phyloP scores from a whole-genome alignment of 345 rosid species.

The Dipteronia sinensis region DNA sequence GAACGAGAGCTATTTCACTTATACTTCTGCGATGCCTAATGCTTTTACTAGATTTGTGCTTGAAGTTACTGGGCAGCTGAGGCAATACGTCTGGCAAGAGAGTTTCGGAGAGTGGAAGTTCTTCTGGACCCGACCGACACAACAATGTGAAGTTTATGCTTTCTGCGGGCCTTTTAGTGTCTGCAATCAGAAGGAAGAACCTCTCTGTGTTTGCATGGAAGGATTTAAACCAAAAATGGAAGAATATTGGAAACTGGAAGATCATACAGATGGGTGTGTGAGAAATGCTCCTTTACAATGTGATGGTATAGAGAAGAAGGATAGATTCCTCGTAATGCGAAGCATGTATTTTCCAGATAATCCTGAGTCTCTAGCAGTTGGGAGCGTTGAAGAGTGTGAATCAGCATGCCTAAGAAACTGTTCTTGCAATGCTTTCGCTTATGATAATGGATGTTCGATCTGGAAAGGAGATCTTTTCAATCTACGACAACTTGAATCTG shows the following conservation, averaged over 20 bases:
- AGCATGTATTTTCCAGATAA: slow-evolving; percentile 6
- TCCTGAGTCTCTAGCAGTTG: background rate
- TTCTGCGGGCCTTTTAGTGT: slow-evolving; percentile 21
- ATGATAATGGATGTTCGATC: slow-evolving; percentile 16
- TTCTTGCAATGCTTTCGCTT: slow-evolving; percentile 34
- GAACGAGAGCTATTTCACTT: slow-evolving; percentile 15
- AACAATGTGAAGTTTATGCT: slow-evolving; percentile 20
- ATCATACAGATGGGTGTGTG: slow-evolving; percentile 20
- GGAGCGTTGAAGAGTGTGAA: slow-evolving; percentile 17
- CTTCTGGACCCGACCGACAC: slow-evolving; percentile 18
- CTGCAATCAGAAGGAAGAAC: background rate
- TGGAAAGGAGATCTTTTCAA: slow-evolving; percentile 24
- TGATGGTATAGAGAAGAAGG: slow-evolving; percentile 6
- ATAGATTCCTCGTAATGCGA: slow-evolving; percentile 13
- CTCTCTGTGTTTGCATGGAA: slow-evolving; percentile 17
- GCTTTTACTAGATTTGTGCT: slow-evolving; percentile 11
- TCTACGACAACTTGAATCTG: background rate
- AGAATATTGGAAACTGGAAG: background rate
- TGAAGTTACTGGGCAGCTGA: slow-evolving; percentile 5
- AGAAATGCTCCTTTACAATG: slow-evolving; percentile 24
- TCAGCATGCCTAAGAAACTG: slow-evolving; percentile 25
- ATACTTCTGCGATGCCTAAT: slow-evolving; percentile 3
- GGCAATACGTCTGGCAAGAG: slow-evolving; percentile 2
- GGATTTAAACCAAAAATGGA: slow-evolving; percentile 19
- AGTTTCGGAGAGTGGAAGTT: background rate